phyloP scores from a whole-genome alignment of 768 basidiomycete genomes.

The Collybia sordida region DNA sequence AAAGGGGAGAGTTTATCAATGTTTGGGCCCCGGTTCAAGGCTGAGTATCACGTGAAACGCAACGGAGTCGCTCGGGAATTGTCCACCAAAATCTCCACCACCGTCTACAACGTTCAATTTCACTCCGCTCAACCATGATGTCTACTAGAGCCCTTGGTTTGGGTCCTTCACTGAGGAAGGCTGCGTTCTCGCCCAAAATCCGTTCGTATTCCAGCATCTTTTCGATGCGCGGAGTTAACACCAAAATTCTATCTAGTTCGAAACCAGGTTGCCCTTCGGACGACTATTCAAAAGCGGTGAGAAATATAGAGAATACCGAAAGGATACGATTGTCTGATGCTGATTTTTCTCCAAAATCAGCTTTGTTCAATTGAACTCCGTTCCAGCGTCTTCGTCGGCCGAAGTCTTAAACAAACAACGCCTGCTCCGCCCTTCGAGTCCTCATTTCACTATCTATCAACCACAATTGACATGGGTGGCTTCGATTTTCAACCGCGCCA shows the following conservation, averaged over 20 bases:
- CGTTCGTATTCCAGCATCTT: slow-evolving; percentile 22
- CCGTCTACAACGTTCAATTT: neutral
- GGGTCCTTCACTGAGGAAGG: slow-evolving; percentile 52
- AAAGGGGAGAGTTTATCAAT: too few relatives aligned
- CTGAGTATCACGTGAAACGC: too few relatives aligned
- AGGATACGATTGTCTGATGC: slow-evolving; percentile 2
- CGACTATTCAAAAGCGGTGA: slow-evolving; percentile 43
- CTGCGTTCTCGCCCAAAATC: slow-evolving; percentile 38
- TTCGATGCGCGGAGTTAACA: neutral
- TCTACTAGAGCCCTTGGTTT: slow-evolving; percentile 58
- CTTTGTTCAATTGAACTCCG: slow-evolving; percentile 61
- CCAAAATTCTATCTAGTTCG: slow-evolving; percentile 29
- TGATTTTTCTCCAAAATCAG: slow-evolving; percentile 27
- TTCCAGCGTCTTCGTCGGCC: slow-evolving; percentile 55
- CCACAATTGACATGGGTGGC: slow-evolving; percentile 89
- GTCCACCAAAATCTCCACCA: neutral
- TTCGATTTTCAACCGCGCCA: slow-evolving; percentile 86
- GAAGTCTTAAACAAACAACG: slow-evolving; percentile 87
- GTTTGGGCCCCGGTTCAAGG: too few relatives aligned
- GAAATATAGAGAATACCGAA: neutral
- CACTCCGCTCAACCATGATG: slow-evolving; percentile 29
- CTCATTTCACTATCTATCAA: slow-evolving; percentile 97
- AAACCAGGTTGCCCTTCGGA: slow-evolving; percentile 40
- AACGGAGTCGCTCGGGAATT: too few relatives aligned
- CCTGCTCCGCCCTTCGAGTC: slow-evolving; percentile 83